Evolutionary conservation across 768 basidiomycete species (phyloP).

Genomic region (Phlebiopsis flavidoalba): DNA sequence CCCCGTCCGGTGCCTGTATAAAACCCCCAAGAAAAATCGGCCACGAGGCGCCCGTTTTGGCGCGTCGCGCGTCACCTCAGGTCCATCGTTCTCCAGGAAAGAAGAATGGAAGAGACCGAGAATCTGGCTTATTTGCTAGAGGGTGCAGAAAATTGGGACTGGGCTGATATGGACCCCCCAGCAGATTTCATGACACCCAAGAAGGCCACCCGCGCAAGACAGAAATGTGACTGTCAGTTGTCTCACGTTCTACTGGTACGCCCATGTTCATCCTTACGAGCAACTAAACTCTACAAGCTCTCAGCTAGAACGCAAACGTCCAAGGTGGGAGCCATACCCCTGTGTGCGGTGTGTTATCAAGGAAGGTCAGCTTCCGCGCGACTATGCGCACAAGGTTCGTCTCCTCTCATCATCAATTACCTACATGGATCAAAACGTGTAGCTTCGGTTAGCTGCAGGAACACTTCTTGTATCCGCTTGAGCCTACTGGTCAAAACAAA

Average conservation of each 20-base stretch:
- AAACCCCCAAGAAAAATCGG: slow-evolving; percentile 9
- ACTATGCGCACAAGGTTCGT: slow-evolving; percentile 39
- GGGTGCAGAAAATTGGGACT: slow-evolving; percentile 68
- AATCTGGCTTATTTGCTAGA: slow-evolving; percentile 48
- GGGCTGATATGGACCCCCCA: slow-evolving; percentile 50
- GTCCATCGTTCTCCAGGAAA: background rate
- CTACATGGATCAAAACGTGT: background rate
- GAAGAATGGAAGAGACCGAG: background rate
- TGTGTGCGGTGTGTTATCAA: slow-evolving; percentile 57
- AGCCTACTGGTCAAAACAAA: slow-evolving; percentile 31
- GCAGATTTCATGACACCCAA: slow-evolving; percentile 46
- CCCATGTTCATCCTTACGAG: background rate
- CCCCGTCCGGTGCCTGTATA: slow-evolving; percentile 7
- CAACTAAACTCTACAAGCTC: background rate
- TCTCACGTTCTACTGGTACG: background rate
- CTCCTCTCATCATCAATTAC: background rate
- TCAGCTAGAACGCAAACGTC: background rate
- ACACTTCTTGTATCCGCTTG: slow-evolving; percentile 44
- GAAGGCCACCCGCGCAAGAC: slow-evolving; percentile 29
- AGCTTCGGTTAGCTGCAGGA: slow-evolving; percentile 38
- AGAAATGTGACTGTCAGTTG: background rate
- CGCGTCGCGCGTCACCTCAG: slow-evolving; percentile 5
- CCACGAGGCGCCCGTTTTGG: too few species aligned
- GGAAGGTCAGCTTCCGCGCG: slow-evolving; percentile 31
- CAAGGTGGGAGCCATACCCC: slow-evolving; percentile 26